Evolutionary conservation across 1,284 basidiomycete genomes (phyloP).

Genomic region (Athelia psychrophila): DNA sequence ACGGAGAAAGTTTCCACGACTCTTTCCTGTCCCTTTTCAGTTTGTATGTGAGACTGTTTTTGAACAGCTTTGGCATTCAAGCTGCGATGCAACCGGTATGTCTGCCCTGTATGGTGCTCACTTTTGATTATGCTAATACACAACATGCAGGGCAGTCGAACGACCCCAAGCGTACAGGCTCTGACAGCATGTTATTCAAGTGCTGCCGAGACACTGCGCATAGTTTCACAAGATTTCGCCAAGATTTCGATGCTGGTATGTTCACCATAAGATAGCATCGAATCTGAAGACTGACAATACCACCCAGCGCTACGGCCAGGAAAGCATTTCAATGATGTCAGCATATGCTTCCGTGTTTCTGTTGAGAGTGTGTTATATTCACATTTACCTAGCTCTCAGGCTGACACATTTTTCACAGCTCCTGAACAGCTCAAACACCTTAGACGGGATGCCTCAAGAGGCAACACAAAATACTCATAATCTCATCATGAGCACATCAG

Average conservation of each 20-base stretch:
- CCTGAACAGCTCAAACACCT: constrained; percentile 56
- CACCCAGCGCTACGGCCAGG: constrained; percentile 73
- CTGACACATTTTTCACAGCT: constrained; percentile 39
- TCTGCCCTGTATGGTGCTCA: constrained; percentile 6
- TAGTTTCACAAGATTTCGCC: constrained; percentile 70
- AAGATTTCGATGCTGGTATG: constrained; percentile 72
- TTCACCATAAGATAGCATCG: constrained; percentile 8
- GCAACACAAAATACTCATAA: constrained; percentile 60
- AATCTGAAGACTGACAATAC: not conserved
- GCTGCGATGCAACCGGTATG: constrained; percentile 54
- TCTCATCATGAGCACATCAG: constrained; percentile 63
- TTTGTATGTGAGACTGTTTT: constrained; percentile 71
- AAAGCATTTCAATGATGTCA: constrained; percentile 78
- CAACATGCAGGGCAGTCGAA: constrained; percentile 36
- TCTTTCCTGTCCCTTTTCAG: constrained; percentile 73
- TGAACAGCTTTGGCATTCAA: constrained; percentile 79
- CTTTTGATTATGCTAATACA: not conserved
- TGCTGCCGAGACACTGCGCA: constrained; percentile 64
- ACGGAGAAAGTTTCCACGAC: constrained; percentile 66
- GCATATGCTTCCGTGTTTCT: constrained; percentile 80
- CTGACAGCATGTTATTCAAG: constrained; percentile 70
- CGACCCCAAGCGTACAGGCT: constrained; percentile 61
- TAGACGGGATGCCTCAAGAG: constrained; percentile 51
- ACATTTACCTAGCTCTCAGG: constrained; percentile 5
- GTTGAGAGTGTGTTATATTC: constrained; percentile 49